Conservation (phyloP, 345 rosid species). For the Camelina laxa region DNA sequence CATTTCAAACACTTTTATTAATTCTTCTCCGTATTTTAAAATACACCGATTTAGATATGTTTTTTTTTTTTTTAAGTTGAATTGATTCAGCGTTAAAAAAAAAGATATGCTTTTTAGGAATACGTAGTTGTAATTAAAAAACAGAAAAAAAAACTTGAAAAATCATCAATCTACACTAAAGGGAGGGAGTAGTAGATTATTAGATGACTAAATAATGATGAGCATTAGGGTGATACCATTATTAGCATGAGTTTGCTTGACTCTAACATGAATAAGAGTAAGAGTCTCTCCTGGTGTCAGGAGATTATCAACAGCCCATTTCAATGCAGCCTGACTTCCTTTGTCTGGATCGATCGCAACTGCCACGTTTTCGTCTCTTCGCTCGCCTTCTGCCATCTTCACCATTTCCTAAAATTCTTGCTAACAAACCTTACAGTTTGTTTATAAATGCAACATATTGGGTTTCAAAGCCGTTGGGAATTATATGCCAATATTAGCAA, state of each 20-base stretch:
- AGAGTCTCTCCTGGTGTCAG: conserved; percentile 60
- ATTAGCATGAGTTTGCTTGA: conserved; percentile 41
- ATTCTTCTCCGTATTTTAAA: too few species aligned
- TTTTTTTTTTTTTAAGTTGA: too few species aligned
- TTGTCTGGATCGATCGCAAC: conserved; percentile 82
- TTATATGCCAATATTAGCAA: conserved; percentile 30
- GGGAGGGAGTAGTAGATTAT: background rate
- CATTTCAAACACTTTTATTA: too few species aligned
- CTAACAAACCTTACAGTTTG: background rate
- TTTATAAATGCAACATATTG: conserved; percentile 22
- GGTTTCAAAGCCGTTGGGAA: conserved; percentile 17
- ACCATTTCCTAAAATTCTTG: conserved; percentile 9
- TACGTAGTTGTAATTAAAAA: too few species aligned
- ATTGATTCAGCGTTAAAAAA: too few species aligned
- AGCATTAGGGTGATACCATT: conserved; percentile 21
- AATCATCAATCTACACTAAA: too few species aligned
- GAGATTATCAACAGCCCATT: conserved; percentile 78
- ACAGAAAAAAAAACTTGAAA: too few species aligned
- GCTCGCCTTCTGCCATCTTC: conserved; percentile 22
- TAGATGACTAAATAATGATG: background rate
- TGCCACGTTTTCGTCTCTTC: conserved; percentile 47
- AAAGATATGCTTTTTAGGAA: too few species aligned
- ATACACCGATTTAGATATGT: too few species aligned
- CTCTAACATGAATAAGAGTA: conserved; percentile 69
- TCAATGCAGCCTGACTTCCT: conserved; percentile 78